These are phyloP conservation scores for Cladobotryum protrusum DNA, from an alignment of 2,329 filamentous ascomycete genomes.

Conservation along the genomic window DNA sequence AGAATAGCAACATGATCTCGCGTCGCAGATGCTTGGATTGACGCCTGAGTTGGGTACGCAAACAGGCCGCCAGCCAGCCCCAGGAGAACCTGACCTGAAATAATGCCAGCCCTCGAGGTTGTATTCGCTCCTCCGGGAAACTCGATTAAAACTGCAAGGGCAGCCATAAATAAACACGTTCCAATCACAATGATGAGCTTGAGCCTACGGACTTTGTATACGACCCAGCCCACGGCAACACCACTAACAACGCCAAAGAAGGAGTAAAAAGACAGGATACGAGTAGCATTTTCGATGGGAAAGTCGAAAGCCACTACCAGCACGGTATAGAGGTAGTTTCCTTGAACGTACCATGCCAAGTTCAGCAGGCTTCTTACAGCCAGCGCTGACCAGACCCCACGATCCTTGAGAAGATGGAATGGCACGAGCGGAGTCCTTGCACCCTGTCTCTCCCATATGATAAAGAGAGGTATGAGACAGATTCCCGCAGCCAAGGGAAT, in stretches of 20 bases:
- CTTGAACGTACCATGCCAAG: constrained; percentile 51
- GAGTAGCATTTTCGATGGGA: constrained; percentile 46
- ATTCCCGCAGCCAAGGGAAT: constrained; percentile 46
- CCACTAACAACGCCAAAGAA: constrained; percentile 50
- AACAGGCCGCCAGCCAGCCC: constrained; percentile 55
- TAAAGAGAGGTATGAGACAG: constrained; percentile 40
- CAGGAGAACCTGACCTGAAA: constrained; percentile 50
- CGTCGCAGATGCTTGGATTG: constrained; percentile 32
- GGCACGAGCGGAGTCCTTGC: constrained; percentile 48
- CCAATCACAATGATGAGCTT: constrained; percentile 54
- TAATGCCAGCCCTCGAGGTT: constrained; percentile 42
- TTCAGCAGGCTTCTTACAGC: constrained; percentile 46
- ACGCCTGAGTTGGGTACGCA: constrained; percentile 35
- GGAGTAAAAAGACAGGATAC: constrained; percentile 50
- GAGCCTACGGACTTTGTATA: constrained; percentile 46
- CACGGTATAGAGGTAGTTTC: constrained; percentile 54
- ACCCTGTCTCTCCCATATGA: constrained; percentile 47
- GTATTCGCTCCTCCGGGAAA: constrained; percentile 43
- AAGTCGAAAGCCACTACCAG: constrained; percentile 54
- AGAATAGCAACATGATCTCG: constrained; percentile 34
- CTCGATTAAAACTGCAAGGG: constrained; percentile 49
- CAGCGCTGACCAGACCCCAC: constrained; percentile 55
- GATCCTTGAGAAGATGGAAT: constrained; percentile 51
- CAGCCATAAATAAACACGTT: constrained; percentile 48
- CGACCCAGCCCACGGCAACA: constrained; percentile 43